Base-by-base conservation (phyloP, 2,329 filamentous ascomycete species). In the Colletotrichum simmondsii region DNA sequence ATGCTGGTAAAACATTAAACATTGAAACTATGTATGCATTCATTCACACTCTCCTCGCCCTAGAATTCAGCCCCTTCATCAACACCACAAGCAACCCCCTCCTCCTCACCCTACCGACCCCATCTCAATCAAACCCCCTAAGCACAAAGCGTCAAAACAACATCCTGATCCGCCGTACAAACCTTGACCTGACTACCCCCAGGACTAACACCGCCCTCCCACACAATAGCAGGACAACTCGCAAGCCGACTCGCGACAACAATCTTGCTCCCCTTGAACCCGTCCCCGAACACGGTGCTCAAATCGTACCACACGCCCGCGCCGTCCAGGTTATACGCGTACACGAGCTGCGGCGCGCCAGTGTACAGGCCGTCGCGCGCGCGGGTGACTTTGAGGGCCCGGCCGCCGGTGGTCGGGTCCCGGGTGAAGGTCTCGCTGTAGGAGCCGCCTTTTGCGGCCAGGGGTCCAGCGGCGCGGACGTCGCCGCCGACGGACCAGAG, bases 271-370 rank as follows among this genome's bases (percentile, higher is more conserved):
- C 82, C 81, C 14, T 60, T 65, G 28, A 85, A 84, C 5, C 80
- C 75, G 66, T 84, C 79, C n/a, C 84, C 84, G 60, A 85, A 85
- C 19, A 84, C 80, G 72, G 80, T 79, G 76, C 78, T 81, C 28
- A 85, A 76, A 71, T 85, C 84, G 70, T 84, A 85, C 80, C 80
- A 85, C 64, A 85, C 70, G 6, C 72, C 73, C 64, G 53, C 72
- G 65, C 75, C 76, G 62, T 82, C 79, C 37, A 85, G 80, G 77
- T 75, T 84, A 76, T 83, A 84, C 46, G 83, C 83, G 59, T 81
- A 84, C 73, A 80, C 79, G 75, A 80, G 81, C 80, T 85, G 81
- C 28, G 84, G 77, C n/a, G 80, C 79, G 72, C 82, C 82, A 3
- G 78, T 82, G 79, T 78, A 84, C 54, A 85, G 78, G 52, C 83